phyloP scores from a whole-genome alignment of 2,329 filamentous ascomycete species.

The Neofusicoccum cordaticola region DNA sequence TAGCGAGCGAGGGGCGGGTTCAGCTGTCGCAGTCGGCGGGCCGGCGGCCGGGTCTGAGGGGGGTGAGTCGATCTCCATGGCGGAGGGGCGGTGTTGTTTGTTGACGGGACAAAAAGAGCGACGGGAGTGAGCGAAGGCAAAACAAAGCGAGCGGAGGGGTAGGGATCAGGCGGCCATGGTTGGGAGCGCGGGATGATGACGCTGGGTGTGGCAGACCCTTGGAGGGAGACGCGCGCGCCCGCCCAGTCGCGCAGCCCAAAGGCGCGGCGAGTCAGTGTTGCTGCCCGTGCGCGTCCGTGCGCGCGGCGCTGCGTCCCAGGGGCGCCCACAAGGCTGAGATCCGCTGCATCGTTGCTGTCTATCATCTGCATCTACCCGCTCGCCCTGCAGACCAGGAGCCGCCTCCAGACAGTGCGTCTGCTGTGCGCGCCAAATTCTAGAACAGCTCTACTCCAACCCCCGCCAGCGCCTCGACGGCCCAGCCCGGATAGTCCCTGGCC shows the following conservation, averaged over 20 bases:
- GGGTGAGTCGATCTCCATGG: constrained; percentile 11
- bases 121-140: constrained; percentile 2
- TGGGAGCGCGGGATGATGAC: constrained; percentile 6
- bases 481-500: constrained; percentile 69
- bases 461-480: constrained; percentile 77
- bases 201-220: constrained; percentile 2
- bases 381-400: background rate
- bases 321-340: constrained; percentile 5
- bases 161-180: constrained; percentile 10
- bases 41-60: background rate
- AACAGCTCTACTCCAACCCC: constrained; percentile 73
- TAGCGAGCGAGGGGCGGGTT: constrained; percentile 12
- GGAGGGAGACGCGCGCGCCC: background rate
- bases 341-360: background rate
- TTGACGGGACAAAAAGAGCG: constrained; percentile 6
- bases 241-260: no score
- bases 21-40: constrained; percentile 1
- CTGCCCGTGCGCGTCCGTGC: background rate
- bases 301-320: background rate
- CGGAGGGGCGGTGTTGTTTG: constrained; percentile 6
- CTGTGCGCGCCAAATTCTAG: background rate
- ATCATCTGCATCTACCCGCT: background rate
- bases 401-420: background rate
- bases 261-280: background rate
- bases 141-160: constrained; percentile 6